Conservation (phyloP, 1,284 basidiomycete genomes). For the Austroboletus novae-zelandiae region DNA sequence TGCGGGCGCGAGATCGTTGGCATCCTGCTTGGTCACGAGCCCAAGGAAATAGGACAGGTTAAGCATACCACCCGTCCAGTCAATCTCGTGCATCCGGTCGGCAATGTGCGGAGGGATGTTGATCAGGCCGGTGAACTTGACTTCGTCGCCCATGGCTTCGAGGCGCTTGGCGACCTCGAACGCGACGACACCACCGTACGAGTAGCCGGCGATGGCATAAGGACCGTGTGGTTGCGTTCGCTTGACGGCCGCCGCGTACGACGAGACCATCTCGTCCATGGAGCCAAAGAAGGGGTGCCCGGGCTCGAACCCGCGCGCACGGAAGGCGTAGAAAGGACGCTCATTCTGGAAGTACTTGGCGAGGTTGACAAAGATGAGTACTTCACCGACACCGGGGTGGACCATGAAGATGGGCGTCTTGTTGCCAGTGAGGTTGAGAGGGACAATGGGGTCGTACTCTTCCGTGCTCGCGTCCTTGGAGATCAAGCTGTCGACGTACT, state of each 20-base stretch:
- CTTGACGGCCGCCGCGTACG: constrained; percentile 39
- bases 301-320: constrained; percentile 44
- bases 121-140: constrained; percentile 42
- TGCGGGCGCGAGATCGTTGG: constrained; percentile 19
- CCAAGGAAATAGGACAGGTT: constrained; percentile 34
- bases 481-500: constrained; percentile 27
- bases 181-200: constrained; percentile 47
- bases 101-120: constrained; percentile 45
- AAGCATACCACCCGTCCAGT: constrained; percentile 40
- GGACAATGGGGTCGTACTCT: constrained; percentile 36
- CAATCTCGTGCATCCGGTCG: constrained; percentile 42
- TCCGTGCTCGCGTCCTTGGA: constrained; percentile 15
- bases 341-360: constrained; percentile 40
- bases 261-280: constrained; percentile 43
- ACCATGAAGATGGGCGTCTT: constrained; percentile 46
- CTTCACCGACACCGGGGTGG: constrained; percentile 31
- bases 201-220: constrained; percentile 47
- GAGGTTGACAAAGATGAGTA: constrained; percentile 45
- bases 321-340: constrained; percentile 44
- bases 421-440: constrained; percentile 37
- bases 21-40: constrained; percentile 27
- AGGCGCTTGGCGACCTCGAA: constrained; percentile 46
- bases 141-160: constrained; percentile 35
- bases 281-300: constrained; percentile 36
- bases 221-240: constrained; percentile 40